Base-by-base conservation (phyloP, 108 stramenopile species). In the Stephanodiscus triporus region DNA sequence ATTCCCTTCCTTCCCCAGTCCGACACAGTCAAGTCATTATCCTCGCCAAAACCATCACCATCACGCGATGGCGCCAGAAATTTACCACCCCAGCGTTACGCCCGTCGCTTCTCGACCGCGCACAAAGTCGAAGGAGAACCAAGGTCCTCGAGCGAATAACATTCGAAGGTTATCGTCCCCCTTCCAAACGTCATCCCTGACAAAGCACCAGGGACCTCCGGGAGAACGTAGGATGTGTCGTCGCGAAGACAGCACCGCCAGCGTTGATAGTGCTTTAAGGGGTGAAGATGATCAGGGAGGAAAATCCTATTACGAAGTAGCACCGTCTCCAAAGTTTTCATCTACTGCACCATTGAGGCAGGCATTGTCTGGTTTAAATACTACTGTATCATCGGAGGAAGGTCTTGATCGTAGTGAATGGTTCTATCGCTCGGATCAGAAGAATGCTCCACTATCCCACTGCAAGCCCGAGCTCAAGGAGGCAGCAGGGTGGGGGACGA, bases 201-300 rank as follows among this genome's bases (percentile, higher is more conserved):
- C 53, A 50, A 50, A 48, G 48, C 50, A 43, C 1, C 40, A 19
- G 37, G 36, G 60, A 37, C 22, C 50, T 36, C 34, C 22, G 6
- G 37, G 22, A 36, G 19, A 29, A 53, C 32, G 48, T 10, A 57
- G 23, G 23, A 32, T 29, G 26, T 67, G 66, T 61, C 66, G 59
- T 17, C 66, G 75, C 9, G 61, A 76, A 19, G 75, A 76, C 49
- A 76, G 75, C 58, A 9, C 53, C 8, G 26, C 48, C 2, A 76
- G 75, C 27, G 40, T 67, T 50, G 68, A 63, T 23, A 73, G 71
- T 26, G 63, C 68, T 20, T 69, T 72, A 6, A 62, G 61, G 17
- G 71, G 71, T 14, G 65, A 47, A 66, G 32, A 49, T 43, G 49
- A 66, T n/a, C 60, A n/a, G 1, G 40, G 60, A 36, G 36, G 30